phyloP scores from a whole-genome alignment of 1,139 yeast genomes.

The Yamadazyma friedrichii region DNA sequence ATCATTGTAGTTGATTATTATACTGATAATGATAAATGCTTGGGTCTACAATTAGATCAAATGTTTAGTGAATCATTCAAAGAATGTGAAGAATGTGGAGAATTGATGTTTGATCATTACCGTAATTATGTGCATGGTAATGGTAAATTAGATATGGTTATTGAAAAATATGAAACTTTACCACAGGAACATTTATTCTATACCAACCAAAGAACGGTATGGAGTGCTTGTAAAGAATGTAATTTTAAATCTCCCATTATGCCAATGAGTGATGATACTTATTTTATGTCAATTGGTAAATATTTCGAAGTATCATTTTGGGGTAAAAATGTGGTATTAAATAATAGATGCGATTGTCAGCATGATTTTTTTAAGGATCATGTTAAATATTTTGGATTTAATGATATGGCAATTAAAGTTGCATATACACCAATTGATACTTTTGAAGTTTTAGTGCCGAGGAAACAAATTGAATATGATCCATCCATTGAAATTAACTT shows the following conservation, averaged over 20 bases:
- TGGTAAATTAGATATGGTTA: conserved; percentile 75
- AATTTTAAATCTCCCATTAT: conserved; percentile 71
- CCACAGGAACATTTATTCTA: conserved; percentile 59
- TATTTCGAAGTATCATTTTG: conserved; percentile 84
- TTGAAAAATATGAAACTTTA: conserved; percentile 55
- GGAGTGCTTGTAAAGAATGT: conserved; percentile 91
- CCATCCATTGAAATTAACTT: conserved; percentile 69
- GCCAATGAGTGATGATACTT: conserved; percentile 86
- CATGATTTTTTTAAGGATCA: conserved; percentile 84
- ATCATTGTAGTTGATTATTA: conserved; percentile 80
- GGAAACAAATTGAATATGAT: conserved; percentile 67
- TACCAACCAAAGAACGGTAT: conserved; percentile 63
- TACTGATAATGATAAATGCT: conserved; percentile 85
- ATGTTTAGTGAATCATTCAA: conserved; percentile 66
- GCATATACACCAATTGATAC: conserved; percentile 75
- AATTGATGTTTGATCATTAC: conserved; percentile 69
- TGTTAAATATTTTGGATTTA: conserved; percentile 79
- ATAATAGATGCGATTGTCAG: conserved; percentile 42
- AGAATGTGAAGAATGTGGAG: conserved; percentile 81
- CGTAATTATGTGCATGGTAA: conserved; percentile 87
- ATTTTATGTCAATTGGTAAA: conserved; percentile 91
- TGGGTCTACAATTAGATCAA: conserved; percentile 87
- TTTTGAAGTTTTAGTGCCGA: conserved; percentile 78
- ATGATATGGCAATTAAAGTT: conserved; percentile 74
- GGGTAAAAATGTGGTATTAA: conserved; percentile 50